A percentile compares a stretch with the other conserved stretches of the same genome.
These are phyloP conservation scores for Pyricularia sp. DNA, from an alignment of 2,329 filamentous ascomycete genomes.

Conservation along the genomic window DNA sequence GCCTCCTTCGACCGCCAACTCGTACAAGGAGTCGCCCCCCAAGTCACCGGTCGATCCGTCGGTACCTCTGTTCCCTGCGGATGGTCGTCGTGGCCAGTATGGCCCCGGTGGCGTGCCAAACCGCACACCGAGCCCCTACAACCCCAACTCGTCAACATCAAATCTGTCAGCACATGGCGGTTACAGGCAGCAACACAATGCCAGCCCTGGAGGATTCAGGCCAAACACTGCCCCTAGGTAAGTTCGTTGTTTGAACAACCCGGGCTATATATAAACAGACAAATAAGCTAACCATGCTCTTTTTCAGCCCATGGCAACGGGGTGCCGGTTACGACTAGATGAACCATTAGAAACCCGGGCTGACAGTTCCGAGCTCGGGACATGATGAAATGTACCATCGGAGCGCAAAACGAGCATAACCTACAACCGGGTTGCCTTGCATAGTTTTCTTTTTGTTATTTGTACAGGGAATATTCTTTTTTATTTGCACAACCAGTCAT, in stretches of 20 bases:
- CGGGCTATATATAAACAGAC: neutral
- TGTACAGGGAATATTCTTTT: neutral
- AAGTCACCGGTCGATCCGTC: constrained; percentile 39
- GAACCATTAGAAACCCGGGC: constrained; percentile 5
- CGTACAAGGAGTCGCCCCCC: constrained; percentile 21
- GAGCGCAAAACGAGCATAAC: neutral
- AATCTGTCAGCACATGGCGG: constrained; percentile 12
- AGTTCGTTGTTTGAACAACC: constrained; percentile 12
- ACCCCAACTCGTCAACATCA: constrained; percentile 8
- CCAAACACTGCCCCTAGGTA: constrained; percentile 39
- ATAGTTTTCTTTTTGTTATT: neutral
- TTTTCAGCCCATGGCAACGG: constrained; percentile 42
- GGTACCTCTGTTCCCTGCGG: constrained; percentile 39
- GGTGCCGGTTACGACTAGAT: constrained; percentile 43
- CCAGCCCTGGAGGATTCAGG: constrained; percentile 21
- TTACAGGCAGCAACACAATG: constrained; percentile 29
- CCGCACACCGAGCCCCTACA: constrained; percentile 19
- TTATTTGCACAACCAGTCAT: neutral
- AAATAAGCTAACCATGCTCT: neutral
- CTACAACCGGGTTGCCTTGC: neutral
- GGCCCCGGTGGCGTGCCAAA: constrained; percentile 10
- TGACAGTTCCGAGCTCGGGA: constrained; percentile 8
- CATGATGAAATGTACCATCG: neutral
- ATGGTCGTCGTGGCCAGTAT: constrained; percentile 18
- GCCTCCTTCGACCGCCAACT: constrained; percentile 11